Evolutionary conservation across 352 stramenopile species (phyloP), one percentile per base, ranked within the genome.

Genomic region (Phytopythium oedochilum): DNA sequence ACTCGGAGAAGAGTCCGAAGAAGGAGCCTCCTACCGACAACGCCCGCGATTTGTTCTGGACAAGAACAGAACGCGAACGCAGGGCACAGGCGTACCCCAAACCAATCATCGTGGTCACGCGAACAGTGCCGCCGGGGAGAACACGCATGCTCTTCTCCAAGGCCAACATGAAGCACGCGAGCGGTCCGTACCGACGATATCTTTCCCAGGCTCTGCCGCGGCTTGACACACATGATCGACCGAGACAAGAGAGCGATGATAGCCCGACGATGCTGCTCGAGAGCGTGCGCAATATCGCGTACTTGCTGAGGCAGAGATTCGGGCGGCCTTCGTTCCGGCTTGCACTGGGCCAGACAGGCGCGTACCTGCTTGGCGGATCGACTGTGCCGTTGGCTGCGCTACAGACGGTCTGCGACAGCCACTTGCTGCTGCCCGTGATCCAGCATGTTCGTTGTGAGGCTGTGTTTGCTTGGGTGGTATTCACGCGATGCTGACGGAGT

Each of bases 261-360:
- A n/a, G 23, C 11, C 40, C 40, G 12, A 22, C 40, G 12, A 31
- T n/a, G 6, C 61, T 57, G 25, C 47, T 47, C 59, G 53, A 44
- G 55, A 86, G 55, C 17, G 26, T 86, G 35, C 61, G 72, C 20
- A 66, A 61, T 50, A 45, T 89, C 12, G 72, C 66, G 2, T 55
- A 70, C 10, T 57, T 76, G 32, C 61, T 89, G 36, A 64, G 72
- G 40, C 58, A 51, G 5, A 63, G 51, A 22, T 84, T 60, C 28
- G 76, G 78, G 10, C 63, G 73, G 28, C 61, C 76, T 26, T 89
- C 78, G 7, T 26, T 84, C 26, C 70, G 78, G 18, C 76, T 85
- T 29, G 76, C 72, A 6, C 55, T 89, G 23, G 66, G 76, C 11
- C 66, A 83, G 29, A 66, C 55, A n/a, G 77, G 75, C 34, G 59